Evolutionary conservation across 805 yeast genomes (phyloP), one percentile per base, ranked within the genome.

Genomic region (Ogataea paraovalis): DNA sequence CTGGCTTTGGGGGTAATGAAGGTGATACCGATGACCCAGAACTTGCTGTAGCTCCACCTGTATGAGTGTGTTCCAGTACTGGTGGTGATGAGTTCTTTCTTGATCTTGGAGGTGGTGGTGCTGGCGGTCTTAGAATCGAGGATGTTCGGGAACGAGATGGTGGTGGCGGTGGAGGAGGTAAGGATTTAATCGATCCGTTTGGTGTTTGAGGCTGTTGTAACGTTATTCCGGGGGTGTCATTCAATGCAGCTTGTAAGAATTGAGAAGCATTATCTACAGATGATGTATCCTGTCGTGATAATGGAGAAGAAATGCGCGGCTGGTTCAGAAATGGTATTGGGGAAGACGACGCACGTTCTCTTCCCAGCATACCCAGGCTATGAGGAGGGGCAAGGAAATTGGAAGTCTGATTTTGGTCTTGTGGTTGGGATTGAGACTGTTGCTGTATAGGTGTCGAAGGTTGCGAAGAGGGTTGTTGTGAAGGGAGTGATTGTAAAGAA

Each of bases 1-100:
- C 9, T 8, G 69, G 69, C 43, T 64, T 65, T 0, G 67, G 68
- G 4, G 68, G 69, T 32, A 64, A 47, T n/a, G n/a, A n/a, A n/a
- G n/a, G n/a, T n/a, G n/a, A n/a, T n/a, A n/a, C n/a, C n/a, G n/a
- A n/a, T n/a, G n/a, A n/a, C n/a, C n/a, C n/a, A n/a, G n/a, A n/a
- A n/a, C n/a, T n/a, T n/a, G n/a, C n/a, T 16, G 38, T 5, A 18
- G 14, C 16, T 5, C 38, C 38, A 16, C 33, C 16, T 16, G 46
- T 8, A 14, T 39, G 38, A 1, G 21, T 9, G 34, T 33, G 45
- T 33, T 47, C 54, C 45, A 55, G 34, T 13, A 46, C 48, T 19
- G 54, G 57, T 9, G 50, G 65, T 3, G 59, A 52, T 2, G 65
- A 60, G n/a, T 45, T 42, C 42, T 61, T 62, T 36, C 65, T 51